phyloP scores from a whole-genome alignment of 495 filamentous ascomycete species.

The Podospora bellae-mahoneyi region DNA sequence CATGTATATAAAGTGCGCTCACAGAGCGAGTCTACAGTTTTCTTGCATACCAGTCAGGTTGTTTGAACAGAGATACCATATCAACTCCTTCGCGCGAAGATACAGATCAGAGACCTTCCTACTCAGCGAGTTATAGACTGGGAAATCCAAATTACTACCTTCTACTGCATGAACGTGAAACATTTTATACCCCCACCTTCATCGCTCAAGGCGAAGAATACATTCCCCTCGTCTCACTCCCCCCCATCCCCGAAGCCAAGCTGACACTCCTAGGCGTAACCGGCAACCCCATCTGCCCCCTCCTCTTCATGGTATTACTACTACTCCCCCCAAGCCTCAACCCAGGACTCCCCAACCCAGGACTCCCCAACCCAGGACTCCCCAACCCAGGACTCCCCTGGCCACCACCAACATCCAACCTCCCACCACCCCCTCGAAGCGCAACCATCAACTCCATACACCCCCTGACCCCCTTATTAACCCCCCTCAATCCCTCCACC shows the following conservation, averaged over 20 bases:
- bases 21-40: background rate
- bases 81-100: background rate
- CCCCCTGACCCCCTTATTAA: conserved; percentile 71
- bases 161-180: no score
- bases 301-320: background rate
- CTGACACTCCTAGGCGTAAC: background rate
- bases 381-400: background rate
- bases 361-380: background rate
- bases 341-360: background rate
- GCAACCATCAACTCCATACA: conserved; percentile 62
- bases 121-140: no score
- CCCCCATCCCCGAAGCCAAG: background rate
- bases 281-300: background rate
- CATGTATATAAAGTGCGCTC: background rate
- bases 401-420: background rate
- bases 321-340: background rate
- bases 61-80: background rate
- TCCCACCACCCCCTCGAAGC: background rate
- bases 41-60: background rate
- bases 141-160: no score
- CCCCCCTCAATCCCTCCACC: conserved; percentile 61
- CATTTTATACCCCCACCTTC: no score
- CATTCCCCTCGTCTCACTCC: background rate
- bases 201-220: background rate
- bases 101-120: no score